phyloP scores from a whole-genome alignment of 2,329 filamentous ascomycete species.

The Curvularia spicifera region DNA sequence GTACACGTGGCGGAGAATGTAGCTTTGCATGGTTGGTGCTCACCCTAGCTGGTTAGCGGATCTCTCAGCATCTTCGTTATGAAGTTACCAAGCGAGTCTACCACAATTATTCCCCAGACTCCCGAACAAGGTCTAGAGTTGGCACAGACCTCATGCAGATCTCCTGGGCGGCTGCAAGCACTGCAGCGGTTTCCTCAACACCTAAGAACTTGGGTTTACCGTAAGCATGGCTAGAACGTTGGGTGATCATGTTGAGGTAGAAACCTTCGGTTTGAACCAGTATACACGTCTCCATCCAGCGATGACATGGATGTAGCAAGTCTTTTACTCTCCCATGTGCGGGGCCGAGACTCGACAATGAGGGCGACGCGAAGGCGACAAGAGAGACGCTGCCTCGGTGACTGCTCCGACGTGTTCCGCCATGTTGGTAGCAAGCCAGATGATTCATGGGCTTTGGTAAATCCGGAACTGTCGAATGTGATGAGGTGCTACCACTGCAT shows the following conservation, averaged over 20 bases:
- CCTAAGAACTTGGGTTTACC: background rate
- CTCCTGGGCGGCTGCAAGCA: background rate
- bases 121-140: background rate
- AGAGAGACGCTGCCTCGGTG: background rate
- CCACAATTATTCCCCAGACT: background rate
- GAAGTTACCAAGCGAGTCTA: background rate
- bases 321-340: background rate
- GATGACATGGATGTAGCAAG: background rate
- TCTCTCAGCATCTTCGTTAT: background rate
- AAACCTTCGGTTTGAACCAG: background rate
- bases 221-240: background rate
- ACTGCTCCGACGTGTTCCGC: background rate
- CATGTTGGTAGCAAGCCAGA: background rate
- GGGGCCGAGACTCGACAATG: background rate
- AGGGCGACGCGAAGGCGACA: background rate
- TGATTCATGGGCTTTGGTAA: background rate
- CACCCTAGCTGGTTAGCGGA: background rate
- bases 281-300: background rate
- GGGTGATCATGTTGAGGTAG: background rate
- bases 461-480: background rate
- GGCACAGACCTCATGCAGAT: background rate
- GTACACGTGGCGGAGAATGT: background rate
- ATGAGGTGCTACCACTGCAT: slow-evolving; percentile 1
- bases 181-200: background rate
- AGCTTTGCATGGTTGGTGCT: background rate